A percentile compares a stretch with the other conserved stretches of the same genome.
Conservation (phyloP, 2,329 filamentous ascomycete genomes). For the Cordyceps militaris region DNA sequence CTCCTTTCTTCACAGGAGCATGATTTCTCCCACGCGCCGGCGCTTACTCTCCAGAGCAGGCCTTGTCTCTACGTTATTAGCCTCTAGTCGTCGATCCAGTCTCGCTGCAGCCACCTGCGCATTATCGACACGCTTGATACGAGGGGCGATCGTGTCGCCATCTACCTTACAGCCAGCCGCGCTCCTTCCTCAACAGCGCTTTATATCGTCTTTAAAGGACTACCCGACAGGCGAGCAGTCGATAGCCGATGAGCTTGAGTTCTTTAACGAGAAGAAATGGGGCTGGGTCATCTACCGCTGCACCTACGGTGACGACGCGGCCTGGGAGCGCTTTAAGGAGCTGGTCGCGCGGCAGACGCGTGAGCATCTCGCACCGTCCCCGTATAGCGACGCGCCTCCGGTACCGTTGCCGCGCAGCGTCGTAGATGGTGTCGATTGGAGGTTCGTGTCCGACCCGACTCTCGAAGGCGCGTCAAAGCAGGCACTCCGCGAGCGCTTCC, state of each 20-base stretch:
- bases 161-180: neutral
- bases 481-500: neutral
- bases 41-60: neutral
- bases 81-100: neutral
- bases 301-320: slow-evolving; percentile 14
- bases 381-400: neutral
- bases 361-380: neutral
- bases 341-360: slow-evolving; percentile 6
- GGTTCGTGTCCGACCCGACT: slow-evolving; percentile 10
- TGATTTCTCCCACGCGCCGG: neutral
- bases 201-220: neutral
- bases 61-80: neutral
- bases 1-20: neutral
- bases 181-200: neutral
- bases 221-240: neutral
- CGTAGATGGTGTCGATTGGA: slow-evolving; percentile 10
- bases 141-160: neutral
- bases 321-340: slow-evolving; percentile 11
- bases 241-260: neutral
- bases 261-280: slow-evolving; percentile 6
- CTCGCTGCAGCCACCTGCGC: neutral
- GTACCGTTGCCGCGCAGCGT: slow-evolving; percentile 1
- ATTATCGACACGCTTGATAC: neutral
- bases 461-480: slow-evolving; percentile 2
- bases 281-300: slow-evolving; percentile 17